Conservation (phyloP, 345 rosid species). For the Eucalyptus tenuipes region DNA sequence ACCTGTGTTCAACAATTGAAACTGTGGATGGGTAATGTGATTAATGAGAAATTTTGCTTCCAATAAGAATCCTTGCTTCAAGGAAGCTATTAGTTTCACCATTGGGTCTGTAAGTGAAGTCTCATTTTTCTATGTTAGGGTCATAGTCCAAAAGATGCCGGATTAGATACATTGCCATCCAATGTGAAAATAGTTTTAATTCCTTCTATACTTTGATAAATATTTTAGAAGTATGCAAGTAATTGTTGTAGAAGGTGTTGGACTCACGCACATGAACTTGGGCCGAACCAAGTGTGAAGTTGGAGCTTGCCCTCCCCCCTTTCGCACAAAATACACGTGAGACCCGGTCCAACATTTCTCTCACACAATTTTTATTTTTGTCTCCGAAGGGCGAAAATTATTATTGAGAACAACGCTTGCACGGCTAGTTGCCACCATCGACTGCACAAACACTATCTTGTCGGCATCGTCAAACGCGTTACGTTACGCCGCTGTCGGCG, state of each 20-base stretch:
- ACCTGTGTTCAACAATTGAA: not conserved
- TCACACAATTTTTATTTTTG: not conserved
- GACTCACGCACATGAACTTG: not conserved
- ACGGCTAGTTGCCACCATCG: not conserved
- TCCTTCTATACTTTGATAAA: not conserved
- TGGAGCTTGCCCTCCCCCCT: not conserved
- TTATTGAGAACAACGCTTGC: not conserved
- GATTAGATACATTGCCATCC: not conserved
- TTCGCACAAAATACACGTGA: not conserved
- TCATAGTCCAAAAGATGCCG: not conserved
- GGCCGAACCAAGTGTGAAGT: not conserved
- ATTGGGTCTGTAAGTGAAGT: not conserved
- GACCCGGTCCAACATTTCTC: not conserved
- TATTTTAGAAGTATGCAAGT: not conserved
- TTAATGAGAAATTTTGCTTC: not conserved
- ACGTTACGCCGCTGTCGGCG: not conserved
- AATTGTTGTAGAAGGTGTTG: not conserved
- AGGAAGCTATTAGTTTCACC: not conserved
- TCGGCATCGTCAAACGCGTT: not conserved
- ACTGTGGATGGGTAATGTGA: not conserved
- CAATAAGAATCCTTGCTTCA: not conserved
- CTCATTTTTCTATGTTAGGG: not conserved
- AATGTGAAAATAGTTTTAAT: not conserved
- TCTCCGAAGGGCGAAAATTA: not conserved
- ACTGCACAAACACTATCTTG: not conserved